Evolutionary conservation across 129 eudicot species (phyloP), one percentile per base, ranked within the genome.

Genomic region (Pittosporum tobira): DNA sequence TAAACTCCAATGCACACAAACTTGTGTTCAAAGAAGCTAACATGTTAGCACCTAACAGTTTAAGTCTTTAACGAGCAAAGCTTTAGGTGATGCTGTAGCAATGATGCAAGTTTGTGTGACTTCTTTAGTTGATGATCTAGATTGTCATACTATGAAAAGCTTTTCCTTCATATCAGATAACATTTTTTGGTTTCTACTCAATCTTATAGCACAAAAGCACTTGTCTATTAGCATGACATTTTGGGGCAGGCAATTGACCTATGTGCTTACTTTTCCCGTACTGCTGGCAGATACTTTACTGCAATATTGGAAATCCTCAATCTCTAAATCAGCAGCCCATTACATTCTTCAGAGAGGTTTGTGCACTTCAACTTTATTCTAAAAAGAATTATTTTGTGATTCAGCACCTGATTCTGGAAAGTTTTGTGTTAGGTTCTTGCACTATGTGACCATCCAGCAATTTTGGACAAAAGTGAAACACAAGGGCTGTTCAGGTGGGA

Each of bases 291-390:
- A 84, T 93, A 64, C 73, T 93, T 34, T 87, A 78, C 77, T 93
- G 99, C 73, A 93, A 90, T 57, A 90, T 93, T 46, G 99, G 99
- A 68, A 93, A 93, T 67, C 99, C 99, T 57, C 99, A 93, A 58
- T 93, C 99, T 47, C 96, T 93, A 52, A 94, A 83, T 29, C 99
- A 93, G 71, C 96, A 80, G 68, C 99, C 99, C 9, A 81, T 93
- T 57, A 93, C 99, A 13, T 93, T 93, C 65, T 93, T 93, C 68
- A 76, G 97, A 63, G 97, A 90, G 97, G 97, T 90, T 52, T 34
- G 62, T 10, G 5, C 62, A 42, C 29, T 42, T 53, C 10, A 37
- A 24, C 22, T 12, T n/a, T 47, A 27, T 42, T 45, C 11, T 21
- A 10, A 16, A 15, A 21, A 13, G n/a, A 5, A 23, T 5, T 31